These are phyloP conservation scores for Pythium brachiatum DNA, from an alignment of 352 stramenopile genomes.

Conservation along the genomic window DNA sequence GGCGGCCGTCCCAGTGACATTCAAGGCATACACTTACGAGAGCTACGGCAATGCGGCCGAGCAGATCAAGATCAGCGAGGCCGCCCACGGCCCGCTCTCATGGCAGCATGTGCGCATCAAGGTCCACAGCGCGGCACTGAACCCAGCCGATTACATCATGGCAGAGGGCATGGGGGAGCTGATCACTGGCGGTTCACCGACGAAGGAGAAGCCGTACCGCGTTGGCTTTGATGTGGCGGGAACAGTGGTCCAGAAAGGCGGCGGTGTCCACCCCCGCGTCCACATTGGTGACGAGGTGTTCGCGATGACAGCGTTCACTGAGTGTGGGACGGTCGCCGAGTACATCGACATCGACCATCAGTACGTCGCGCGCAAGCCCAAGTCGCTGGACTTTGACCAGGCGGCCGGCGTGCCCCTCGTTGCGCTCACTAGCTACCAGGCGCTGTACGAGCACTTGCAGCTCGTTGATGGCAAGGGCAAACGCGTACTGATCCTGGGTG, in stretches of 20 bases:
- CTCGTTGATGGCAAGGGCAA: conserved; percentile 4
- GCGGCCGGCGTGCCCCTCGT: conserved; percentile 29
- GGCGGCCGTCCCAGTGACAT: background rate
- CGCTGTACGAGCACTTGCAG: conserved; percentile 18
- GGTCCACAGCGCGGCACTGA: conserved; percentile 2
- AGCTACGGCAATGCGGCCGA: background rate
- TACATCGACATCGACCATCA: conserved; percentile 31
- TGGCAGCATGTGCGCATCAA: background rate
- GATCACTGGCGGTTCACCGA: background rate
- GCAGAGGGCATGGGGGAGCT: background rate
- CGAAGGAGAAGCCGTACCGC: background rate
- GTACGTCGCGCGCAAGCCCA: conserved; percentile 36
- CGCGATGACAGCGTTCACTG: conserved; percentile 13
- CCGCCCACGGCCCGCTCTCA: background rate
- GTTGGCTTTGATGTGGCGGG: conserved; percentile 7
- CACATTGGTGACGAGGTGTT: conserved; percentile 10
- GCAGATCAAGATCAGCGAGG: background rate
- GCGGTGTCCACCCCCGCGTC: background rate
- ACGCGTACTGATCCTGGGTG: conserved; percentile 31
- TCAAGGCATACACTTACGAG: conserved; percentile 1
- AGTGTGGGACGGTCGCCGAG: conserved; percentile 30
- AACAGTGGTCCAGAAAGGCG: background rate
- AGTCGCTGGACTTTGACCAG: conserved; percentile 31
- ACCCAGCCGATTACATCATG: background rate
- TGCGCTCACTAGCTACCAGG: conserved; percentile 33